These are phyloP conservation scores for Sphaerostilbella broomeana DNA, from an alignment of 2,329 filamentous ascomycete species.

Conservation along the genomic window DNA sequence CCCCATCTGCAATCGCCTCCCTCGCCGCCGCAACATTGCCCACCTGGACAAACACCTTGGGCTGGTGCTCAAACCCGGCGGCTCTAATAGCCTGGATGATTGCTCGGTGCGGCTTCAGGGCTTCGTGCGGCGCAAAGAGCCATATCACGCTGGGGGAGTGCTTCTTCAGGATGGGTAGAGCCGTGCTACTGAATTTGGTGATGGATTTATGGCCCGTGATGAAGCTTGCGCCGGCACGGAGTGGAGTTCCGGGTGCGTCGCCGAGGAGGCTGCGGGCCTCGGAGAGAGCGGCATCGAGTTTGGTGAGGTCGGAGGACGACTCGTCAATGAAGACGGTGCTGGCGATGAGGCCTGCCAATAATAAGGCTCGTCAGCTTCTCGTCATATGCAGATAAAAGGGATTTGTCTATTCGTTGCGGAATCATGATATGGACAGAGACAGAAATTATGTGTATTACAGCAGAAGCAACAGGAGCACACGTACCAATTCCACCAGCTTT, in stretches of 20 bases:
- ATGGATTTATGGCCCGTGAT: conserved; percentile 46
- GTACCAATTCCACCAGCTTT: conserved; percentile 34
- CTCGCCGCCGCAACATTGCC: conserved; percentile 52
- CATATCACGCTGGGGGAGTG: conserved; percentile 55
- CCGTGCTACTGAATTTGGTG: conserved; percentile 34
- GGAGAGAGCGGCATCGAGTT: conserved; percentile 27
- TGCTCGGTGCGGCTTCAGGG: conserved; percentile 30
- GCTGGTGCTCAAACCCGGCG: conserved; percentile 20
- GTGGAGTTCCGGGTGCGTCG: conserved; percentile 17
- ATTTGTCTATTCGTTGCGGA: too few relatives aligned
- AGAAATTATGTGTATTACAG: background rate
- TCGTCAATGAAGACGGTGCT: conserved; percentile 25
- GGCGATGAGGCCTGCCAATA: conserved; percentile 26
- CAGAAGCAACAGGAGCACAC: too few relatives aligned
- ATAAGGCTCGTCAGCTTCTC: too few relatives aligned
- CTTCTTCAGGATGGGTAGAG: conserved; percentile 43
- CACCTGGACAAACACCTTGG: conserved; percentile 54
- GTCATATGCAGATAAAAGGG: too few relatives aligned
- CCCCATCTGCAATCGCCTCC: conserved; percentile 39
- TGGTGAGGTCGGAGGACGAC: conserved; percentile 25
- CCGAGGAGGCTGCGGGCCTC: conserved; percentile 24
- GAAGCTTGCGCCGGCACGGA: conserved; percentile 52
- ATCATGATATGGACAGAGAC: too few relatives aligned
- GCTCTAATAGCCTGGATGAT: conserved; percentile 32
- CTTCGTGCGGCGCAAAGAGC: conserved; percentile 55